These are phyloP conservation scores for Clavulina sp. DNA, from an alignment of 768 basidiomycete species.

Conservation along the genomic window DNA sequence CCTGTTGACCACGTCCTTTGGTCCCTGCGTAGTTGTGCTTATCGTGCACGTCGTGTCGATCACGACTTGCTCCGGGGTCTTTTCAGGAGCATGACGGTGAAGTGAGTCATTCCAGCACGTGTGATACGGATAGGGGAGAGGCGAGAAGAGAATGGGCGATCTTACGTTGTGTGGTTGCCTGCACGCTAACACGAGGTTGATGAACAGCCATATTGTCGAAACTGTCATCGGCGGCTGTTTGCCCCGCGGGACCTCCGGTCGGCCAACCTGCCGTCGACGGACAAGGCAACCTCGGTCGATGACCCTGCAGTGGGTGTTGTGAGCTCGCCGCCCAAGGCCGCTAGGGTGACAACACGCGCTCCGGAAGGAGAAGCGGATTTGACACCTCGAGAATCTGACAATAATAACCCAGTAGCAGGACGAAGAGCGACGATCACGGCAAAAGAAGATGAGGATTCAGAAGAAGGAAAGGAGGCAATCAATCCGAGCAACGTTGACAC, in stretches of 20 bases:
- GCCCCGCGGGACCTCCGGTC: constrained; percentile 31
- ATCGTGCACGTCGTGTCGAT: constrained; percentile 56
- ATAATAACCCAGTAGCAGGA: constrained; percentile 1
- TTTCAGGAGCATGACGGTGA: constrained; percentile 71
- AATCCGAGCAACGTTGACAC: too few relatives aligned
- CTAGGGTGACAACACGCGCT: too few relatives aligned
- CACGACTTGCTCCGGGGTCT: constrained; percentile 57
- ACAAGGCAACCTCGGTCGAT: constrained; percentile 2
- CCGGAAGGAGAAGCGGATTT: too few relatives aligned
- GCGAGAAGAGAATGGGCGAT: too few relatives aligned
- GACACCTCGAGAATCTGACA: neutral
- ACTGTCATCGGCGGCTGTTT: constrained; percentile 64
- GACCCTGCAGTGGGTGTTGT: too few relatives aligned
- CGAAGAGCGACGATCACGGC: neutral
- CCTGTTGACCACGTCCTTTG: constrained; percentile 50
- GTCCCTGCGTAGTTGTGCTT: constrained; percentile 81
- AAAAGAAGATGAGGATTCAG: constrained; percentile 4
- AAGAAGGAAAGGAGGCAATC: too few relatives aligned
- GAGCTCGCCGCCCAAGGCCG: too few relatives aligned
- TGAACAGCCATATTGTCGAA: constrained; percentile 39
- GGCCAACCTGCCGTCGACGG: constrained; percentile 12
- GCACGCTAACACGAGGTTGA: neutral
- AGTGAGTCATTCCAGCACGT: too few relatives aligned
- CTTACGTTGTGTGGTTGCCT: neutral
- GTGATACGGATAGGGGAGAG: too few relatives aligned